Evolutionary conservation across 345 rosid genomes (phyloP).

Genomic region (Citrus sp.): DNA sequence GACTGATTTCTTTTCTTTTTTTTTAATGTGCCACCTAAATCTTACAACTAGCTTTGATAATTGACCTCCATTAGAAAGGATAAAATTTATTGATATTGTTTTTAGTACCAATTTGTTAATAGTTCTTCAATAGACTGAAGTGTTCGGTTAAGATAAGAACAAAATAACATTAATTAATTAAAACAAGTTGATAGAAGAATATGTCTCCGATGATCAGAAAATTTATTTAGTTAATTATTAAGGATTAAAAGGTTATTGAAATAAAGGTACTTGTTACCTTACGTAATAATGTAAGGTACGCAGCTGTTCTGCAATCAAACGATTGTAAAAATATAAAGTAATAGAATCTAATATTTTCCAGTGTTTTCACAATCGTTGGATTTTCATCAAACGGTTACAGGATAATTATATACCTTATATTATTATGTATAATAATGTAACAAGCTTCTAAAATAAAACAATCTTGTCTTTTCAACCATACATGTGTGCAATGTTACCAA

Average conservation of each 20-base stretch:
- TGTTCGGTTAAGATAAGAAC: neutral
- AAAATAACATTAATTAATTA: neutral
- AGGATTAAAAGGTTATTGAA: neutral
- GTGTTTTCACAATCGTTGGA: fast-evolving
- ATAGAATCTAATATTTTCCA: fast-evolving
- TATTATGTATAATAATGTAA: too few relatives aligned
- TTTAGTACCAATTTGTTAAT: neutral
- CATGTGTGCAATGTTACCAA: neutral
- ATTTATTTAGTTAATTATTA: neutral
- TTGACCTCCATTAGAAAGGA: neutral
- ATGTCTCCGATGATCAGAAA: neutral
- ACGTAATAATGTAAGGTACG: too few relatives aligned
- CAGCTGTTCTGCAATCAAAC: too few relatives aligned
- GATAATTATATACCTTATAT: too few relatives aligned
- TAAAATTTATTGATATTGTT: neutral
- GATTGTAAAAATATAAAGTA: too few relatives aligned
- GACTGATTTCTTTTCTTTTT: too few relatives aligned
- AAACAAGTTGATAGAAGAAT: neutral
- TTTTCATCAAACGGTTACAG: too few relatives aligned
- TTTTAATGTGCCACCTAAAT: neutral
- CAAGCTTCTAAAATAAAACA: too few relatives aligned
- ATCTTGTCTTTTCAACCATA: neutral
- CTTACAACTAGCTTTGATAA: neutral
- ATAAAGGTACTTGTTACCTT: too few relatives aligned
- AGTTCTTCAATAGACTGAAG: neutral